phyloP scores from a whole-genome alignment of 768 basidiomycete species.

The Suillus variegatus region DNA sequence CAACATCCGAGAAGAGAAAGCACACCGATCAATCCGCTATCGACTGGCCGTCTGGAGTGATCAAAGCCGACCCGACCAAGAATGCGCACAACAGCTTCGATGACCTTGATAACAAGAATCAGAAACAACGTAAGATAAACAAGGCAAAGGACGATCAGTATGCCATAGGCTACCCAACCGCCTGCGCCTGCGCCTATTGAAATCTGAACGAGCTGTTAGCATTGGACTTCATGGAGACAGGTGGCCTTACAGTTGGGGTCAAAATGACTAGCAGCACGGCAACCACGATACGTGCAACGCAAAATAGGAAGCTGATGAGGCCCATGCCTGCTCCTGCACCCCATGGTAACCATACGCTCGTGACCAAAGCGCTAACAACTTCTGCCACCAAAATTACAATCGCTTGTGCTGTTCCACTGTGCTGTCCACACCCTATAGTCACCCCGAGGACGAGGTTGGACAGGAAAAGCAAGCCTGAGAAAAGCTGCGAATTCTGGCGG shows the following conservation, averaged over 20 bases:
- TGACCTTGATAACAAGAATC: constrained; percentile 82
- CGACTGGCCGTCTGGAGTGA: constrained; percentile 73
- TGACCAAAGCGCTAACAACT: constrained; percentile 82
- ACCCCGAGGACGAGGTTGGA: constrained; percentile 83
- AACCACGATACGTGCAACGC: constrained; percentile 86
- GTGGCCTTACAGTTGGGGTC: constrained; percentile 72
- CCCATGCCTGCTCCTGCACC: constrained; percentile 97
- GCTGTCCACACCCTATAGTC: constrained; percentile 87
- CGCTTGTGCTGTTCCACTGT: constrained; percentile 88
- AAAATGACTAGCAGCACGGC: constrained; percentile 90
- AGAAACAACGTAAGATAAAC: constrained; percentile 81
- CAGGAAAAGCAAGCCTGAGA: constrained; percentile 77
- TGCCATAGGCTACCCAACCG: constrained; percentile 94
- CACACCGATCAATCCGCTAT: constrained; percentile 87
- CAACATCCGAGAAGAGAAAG: constrained; percentile 71
- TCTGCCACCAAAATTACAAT: constrained; percentile 89
- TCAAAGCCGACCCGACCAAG: constrained; percentile 81
- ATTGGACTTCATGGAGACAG: constrained; percentile 10
- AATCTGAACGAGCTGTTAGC: constrained; percentile 52
- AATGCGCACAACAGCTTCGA: constrained; percentile 82
- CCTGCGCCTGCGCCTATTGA: constrained; percentile 77
- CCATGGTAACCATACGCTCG: constrained; percentile 96
- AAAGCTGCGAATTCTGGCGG: constrained; percentile 87
- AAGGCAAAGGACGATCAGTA: constrained; percentile 79
- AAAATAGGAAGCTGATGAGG: constrained; percentile 89